Base-by-base conservation (phyloP, 176 grass and related monocot genomes). In the Oryza rufipogon region DNA sequence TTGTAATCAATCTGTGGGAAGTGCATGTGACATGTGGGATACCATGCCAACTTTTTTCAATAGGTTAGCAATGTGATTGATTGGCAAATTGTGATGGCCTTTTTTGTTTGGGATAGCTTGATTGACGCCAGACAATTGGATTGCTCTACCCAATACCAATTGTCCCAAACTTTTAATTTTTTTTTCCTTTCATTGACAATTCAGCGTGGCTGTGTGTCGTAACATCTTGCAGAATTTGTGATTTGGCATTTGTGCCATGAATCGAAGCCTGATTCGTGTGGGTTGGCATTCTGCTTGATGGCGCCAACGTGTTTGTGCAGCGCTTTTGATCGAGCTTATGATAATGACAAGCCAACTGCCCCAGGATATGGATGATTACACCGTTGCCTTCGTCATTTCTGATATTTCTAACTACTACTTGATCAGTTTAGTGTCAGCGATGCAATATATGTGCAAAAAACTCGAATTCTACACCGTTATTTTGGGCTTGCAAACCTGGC, bases 11-110 rank as follows among this genome's bases (percentile, higher is more conserved):
- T 60, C 79, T n/a, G 54, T 2, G 25, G 47, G 54, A 65, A 73
- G 58, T 32, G 58, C 74, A 52, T 79, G 76, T 81, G 76, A 14
- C 63, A 84, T 84, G 76, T 63, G 28, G 81, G 48, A 69, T 70
- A 13, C 83, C 56, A 82, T 89, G 20, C 60, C 25, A 68, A 13
- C 38, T 81, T 81, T 74, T 74, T 60, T 38, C 19, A 38, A 61
- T 34, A 25, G 64, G 36, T 81, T 28, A 44, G 25, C 14, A 52
- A 41, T 66, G 36, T 81, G 72, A 89, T 70, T 58, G 66, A 42
- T 44, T 64, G 58, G 81, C 13, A 17, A 22, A 23, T 49, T 89
- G 36, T 49, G 47, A 20, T 64, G 22, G 15, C 41, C 20, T 33
- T 64, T 64, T 46, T 33, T n/a, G 54, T 20, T 39, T 39, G 65